These are phyloP conservation scores for Ophiosphaerella narmari DNA, from an alignment of 2,329 filamentous ascomycete species.

Conservation along the genomic window DNA sequence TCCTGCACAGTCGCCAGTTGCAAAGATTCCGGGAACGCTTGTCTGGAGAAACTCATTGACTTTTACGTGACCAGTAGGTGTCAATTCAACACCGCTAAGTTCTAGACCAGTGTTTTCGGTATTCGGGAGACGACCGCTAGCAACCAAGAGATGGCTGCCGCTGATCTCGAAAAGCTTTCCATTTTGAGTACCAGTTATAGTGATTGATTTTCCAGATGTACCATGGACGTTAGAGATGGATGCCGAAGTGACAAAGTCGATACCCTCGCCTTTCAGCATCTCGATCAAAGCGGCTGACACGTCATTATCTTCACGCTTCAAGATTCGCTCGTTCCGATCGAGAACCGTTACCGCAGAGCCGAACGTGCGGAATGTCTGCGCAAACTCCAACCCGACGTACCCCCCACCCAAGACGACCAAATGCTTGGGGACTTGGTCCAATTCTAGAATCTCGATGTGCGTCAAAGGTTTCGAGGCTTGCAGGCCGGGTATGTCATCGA, in stretches of 20 bases:
- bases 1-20: slow-evolving; percentile 13
- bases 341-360: slow-evolving; percentile 15
- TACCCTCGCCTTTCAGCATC: slow-evolving; percentile 10
- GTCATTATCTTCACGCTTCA: slow-evolving; percentile 18
- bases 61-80: slow-evolving; percentile 8
- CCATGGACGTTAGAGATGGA: slow-evolving; percentile 4
- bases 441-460: slow-evolving; percentile 15
- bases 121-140: slow-evolving; percentile 14
- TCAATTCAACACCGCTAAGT: slow-evolving; percentile 8
- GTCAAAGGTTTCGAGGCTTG: slow-evolving; percentile 14
- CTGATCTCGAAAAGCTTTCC: slow-evolving; percentile 4
- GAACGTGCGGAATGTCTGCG: slow-evolving; percentile 13
- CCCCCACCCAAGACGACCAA: slow-evolving; percentile 18
- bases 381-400: slow-evolving; percentile 19
- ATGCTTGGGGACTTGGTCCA: slow-evolving; percentile 11
- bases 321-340: slow-evolving; percentile 7
- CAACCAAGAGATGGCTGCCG: slow-evolving; percentile 12
- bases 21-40: slow-evolving; percentile 6
- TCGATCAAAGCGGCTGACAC: slow-evolving; percentile 9
- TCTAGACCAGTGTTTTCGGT: slow-evolving; percentile 11
- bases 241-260: slow-evolving; percentile 5
- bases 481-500: slow-evolving; percentile 14
- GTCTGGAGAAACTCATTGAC: slow-evolving; percentile 14
- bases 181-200: slow-evolving; percentile 5
- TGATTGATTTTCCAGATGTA: slow-evolving; percentile 8